Conservation (phyloP, 1,139 yeast species). For the Debaryomycetaceae sp. region DNA sequence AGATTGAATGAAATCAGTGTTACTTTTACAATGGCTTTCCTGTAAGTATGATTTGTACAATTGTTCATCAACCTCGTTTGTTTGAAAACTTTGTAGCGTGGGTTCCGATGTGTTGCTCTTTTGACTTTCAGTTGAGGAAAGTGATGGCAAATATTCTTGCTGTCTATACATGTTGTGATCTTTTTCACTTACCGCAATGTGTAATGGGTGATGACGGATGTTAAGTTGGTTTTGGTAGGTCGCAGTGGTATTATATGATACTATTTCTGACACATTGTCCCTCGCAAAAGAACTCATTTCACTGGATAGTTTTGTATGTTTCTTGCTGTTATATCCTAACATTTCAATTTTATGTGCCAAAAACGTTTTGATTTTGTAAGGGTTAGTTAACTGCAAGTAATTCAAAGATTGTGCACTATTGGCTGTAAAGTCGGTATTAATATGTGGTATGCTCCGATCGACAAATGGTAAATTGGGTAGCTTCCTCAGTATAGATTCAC, state of each 20-base stretch:
- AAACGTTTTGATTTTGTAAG: conserved; percentile 25
- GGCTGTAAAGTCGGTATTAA: neutral
- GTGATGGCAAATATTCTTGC: neutral
- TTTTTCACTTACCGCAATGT: neutral
- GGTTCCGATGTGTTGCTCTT: neutral
- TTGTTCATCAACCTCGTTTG: conserved; percentile 13
- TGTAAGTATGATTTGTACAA: conserved; percentile 14
- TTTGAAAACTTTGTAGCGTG: conserved; percentile 1
- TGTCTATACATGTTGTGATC: neutral
- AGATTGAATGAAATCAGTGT: neutral
- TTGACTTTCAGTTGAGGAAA: neutral
- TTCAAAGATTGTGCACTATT: neutral
- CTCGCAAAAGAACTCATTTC: conserved; percentile 3
- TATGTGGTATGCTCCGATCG: no score
- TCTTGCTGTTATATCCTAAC: conserved; percentile 21
- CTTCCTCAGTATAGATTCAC: neutral
- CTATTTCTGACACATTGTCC: conserved; percentile 1
- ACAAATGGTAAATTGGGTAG: neutral
- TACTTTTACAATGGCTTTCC: neutral
- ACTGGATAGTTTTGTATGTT: neutral
- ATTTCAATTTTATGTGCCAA: conserved; percentile 33
- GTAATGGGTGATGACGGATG: neutral
- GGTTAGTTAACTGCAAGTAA: conserved; percentile 17
- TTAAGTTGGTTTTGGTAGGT: conserved; percentile 4
- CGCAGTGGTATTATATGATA: conserved; percentile 4